A percentile compares a stretch with the other conserved stretches of the same genome.
Conservation (phyloP, 2,329 filamentous ascomycete genomes). For the Venturiaceae sp. region DNA sequence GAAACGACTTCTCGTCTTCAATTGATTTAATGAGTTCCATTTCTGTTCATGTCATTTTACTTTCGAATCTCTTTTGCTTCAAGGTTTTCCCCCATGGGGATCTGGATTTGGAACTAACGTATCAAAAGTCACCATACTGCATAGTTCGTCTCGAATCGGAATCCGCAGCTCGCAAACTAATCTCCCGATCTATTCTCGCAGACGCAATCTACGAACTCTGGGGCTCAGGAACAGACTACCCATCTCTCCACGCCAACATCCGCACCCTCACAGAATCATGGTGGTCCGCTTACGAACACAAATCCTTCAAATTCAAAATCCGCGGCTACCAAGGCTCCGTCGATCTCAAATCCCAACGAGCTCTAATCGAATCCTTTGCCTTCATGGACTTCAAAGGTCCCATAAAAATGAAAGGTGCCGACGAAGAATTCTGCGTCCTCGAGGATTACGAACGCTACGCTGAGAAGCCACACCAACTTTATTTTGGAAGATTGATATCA, state of each 20-base stretch:
- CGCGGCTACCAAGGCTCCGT: slow-evolving; percentile 75
- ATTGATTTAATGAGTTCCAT: slow-evolving; percentile 1
- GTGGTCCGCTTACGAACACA: slow-evolving; percentile 56
- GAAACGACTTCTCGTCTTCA: too few relatives aligned
- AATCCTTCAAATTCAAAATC: slow-evolving; percentile 74
- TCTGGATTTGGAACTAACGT: slow-evolving; percentile 2
- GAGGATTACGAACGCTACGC: slow-evolving; percentile 63
- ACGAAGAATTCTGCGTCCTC: slow-evolving; percentile 68
- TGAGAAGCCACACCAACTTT: slow-evolving; percentile 35
- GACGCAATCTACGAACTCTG: slow-evolving; percentile 85
- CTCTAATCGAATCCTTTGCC: slow-evolving; percentile 71
- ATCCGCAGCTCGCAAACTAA: slow-evolving; percentile 54
- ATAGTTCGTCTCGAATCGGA: slow-evolving; percentile 58
- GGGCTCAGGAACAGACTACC: slow-evolving; percentile 61
- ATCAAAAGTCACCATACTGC: slow-evolving; percentile 73
- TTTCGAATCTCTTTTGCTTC: slow-evolving; percentile 7
- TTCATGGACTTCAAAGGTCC: slow-evolving; percentile 71
- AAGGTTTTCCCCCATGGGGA: not conserved
- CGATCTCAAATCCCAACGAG: slow-evolving; percentile 50
- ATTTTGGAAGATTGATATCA: slow-evolving; percentile 59
- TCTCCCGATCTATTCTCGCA: slow-evolving; percentile 69
- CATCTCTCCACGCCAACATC: slow-evolving; percentile 58
- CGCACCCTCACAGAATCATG: slow-evolving; percentile 46
- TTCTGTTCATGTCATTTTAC: slow-evolving; percentile 8
- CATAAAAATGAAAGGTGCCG: slow-evolving; percentile 65